Percentiles rank a stretch among this genome's conserved stretches.
phyloP scores from a whole-genome alignment of 2,329 filamentous ascomycete species.

The Aspergillus fijiensis region DNA sequence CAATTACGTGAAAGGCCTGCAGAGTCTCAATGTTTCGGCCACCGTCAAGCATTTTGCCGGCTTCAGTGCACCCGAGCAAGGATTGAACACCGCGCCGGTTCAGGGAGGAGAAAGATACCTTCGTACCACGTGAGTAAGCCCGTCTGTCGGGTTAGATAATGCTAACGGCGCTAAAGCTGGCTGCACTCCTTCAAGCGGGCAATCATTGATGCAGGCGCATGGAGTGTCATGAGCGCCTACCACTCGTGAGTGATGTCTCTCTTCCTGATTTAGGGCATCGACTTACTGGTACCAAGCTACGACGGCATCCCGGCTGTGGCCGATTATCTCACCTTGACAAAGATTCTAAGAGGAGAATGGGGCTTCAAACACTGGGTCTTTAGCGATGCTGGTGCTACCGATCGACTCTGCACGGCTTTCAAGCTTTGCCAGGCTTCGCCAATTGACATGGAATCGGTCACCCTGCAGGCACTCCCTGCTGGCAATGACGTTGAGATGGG shows the following conservation, averaged over 20 bases:
- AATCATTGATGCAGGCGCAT: conserved; percentile 68
- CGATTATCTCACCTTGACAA: conserved; percentile 64
- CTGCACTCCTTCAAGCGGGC: conserved; percentile 65
- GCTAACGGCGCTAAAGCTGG: conserved; percentile 26
- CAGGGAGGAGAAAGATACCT: conserved; percentile 57
- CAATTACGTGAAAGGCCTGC: conserved; percentile 60
- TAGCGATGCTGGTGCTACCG: conserved; percentile 69
- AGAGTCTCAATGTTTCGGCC: conserved; percentile 64
- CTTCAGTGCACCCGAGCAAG: conserved; percentile 68
- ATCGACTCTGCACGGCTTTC: conserved; percentile 65
- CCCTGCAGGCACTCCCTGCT: conserved; percentile 62
- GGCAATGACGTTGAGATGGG: conserved; percentile 76
- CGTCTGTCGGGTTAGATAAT: neutral
- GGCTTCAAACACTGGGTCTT: conserved; percentile 67
- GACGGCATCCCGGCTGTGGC: conserved; percentile 69
- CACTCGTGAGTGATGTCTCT: conserved; percentile 48
- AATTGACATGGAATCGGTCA: conserved; percentile 65
- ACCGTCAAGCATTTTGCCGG: conserved; percentile 76
- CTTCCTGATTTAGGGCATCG: neutral
- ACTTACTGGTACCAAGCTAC: conserved; percentile 44
- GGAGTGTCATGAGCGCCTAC: conserved; percentile 72
- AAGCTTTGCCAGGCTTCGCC: conserved; percentile 61
- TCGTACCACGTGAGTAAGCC: conserved; percentile 55
- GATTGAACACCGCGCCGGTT: conserved; percentile 65
- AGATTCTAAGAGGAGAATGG: conserved; percentile 70